Evolutionary conservation across 805 yeast species (phyloP).

Genomic region (Teunomyces tritomae): DNA sequence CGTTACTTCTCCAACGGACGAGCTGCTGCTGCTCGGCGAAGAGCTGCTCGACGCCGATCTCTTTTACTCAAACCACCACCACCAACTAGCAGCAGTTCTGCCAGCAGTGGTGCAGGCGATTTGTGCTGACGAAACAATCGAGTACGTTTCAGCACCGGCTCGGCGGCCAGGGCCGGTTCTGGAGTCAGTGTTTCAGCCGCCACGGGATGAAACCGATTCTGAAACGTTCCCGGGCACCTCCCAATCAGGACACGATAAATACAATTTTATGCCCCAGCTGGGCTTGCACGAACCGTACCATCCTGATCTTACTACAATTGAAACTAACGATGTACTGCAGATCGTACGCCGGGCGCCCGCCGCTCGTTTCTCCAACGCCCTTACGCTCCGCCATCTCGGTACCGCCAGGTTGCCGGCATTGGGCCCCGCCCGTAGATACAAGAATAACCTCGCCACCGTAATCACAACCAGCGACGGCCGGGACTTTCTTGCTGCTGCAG

Average conservation of each 20-base stretch:
- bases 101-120: neutral
- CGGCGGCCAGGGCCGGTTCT: neutral
- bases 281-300: constrained; percentile 6
- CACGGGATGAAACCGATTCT: no score
- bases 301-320: constrained; percentile 14
- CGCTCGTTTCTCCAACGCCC: constrained; percentile 33
- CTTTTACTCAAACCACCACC: constrained; percentile 6
- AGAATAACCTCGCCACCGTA: constrained; percentile 36
- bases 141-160: neutral
- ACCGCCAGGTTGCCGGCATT: constrained; percentile 17
- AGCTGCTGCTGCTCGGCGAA: neutral
- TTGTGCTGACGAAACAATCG: neutral
- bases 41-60: constrained; percentile 8
- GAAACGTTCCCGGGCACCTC: constrained; percentile 22
- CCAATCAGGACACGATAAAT: constrained; percentile 27
- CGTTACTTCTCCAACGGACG: neutral
- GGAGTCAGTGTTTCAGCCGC: no score
- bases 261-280: constrained; percentile 27
- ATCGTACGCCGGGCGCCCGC: constrained; percentile 32
- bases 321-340: constrained; percentile 13
- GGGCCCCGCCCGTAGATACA: constrained; percentile 33
- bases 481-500: constrained; percentile 29
- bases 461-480: constrained; percentile 14
- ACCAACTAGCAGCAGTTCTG: neutral
- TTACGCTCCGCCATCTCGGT: constrained; percentile 22